phyloP scores from a whole-genome alignment of 2,329 filamentous ascomycete species.

The Cercospora sojina region DNA sequence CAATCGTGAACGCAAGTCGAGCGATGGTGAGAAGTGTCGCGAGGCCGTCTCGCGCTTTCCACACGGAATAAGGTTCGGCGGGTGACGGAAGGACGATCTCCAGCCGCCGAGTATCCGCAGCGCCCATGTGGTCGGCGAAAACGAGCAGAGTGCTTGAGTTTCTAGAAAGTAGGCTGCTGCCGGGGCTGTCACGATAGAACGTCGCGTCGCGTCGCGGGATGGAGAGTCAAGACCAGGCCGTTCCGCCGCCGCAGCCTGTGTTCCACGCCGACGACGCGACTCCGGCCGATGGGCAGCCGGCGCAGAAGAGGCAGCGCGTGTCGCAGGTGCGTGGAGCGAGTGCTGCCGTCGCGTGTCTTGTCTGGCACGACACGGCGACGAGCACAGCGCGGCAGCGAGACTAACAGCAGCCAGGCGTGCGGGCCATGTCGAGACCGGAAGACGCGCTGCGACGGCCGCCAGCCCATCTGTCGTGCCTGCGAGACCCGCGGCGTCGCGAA shows the following conservation, averaged over 20 bases:
- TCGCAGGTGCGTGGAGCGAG: slow-evolving; percentile 16
- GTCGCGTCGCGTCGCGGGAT: background rate
- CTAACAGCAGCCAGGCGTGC: slow-evolving; percentile 16
- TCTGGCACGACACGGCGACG: background rate
- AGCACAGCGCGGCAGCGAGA: background rate
- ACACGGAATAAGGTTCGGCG: background rate
- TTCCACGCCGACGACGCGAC: slow-evolving; percentile 8
- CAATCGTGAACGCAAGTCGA: background rate
- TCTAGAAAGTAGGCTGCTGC: background rate
- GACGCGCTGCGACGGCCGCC: slow-evolving; percentile 30
- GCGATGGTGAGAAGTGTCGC: background rate
- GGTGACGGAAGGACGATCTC: background rate
- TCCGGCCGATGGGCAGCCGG: slow-evolving; percentile 9
- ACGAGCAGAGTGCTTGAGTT: background rate
- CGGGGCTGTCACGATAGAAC: background rate
- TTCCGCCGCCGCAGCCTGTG: background rate
- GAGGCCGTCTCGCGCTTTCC: background rate
- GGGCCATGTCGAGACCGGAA: slow-evolving; percentile 30
- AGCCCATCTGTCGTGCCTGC: slow-evolving; percentile 27
- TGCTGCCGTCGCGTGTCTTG: background rate
- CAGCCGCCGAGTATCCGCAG: background rate
- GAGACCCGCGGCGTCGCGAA: slow-evolving; percentile 24
- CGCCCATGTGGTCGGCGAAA: background rate
- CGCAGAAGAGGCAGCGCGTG: slow-evolving; percentile 25
- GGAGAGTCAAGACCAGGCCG: slow-evolving; percentile 3